Percentiles rank a stretch among this genome's conserved stretches.
These are phyloP conservation scores for Tetrastigma voinierianum DNA, from an alignment of 164 flowering plant genomes.

Conservation along the genomic window DNA sequence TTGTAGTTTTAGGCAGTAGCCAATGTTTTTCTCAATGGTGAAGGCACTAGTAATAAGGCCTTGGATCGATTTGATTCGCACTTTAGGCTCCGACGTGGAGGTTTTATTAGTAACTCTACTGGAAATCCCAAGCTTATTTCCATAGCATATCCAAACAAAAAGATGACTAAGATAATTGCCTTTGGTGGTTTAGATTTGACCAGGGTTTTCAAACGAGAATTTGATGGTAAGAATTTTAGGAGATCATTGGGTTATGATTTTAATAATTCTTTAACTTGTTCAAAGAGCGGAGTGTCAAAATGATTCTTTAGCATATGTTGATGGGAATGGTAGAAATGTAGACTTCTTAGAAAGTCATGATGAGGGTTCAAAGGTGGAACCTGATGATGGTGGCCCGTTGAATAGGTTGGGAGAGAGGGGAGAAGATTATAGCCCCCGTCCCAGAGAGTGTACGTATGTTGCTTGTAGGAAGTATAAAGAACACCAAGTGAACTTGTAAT, in stretches of 20 bases:
- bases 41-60: constrained; percentile 22
- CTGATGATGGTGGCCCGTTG: constrained; percentile 16
- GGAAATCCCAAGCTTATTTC: constrained; percentile 18
- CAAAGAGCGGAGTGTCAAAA: constrained; percentile 45
- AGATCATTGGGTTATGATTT: constrained; percentile 13
- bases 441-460: too few species aligned
- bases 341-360: constrained; percentile 30
- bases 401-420: constrained; percentile 27
- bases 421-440: too few species aligned
- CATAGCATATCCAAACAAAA: constrained; percentile 11
- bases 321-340: constrained; percentile 49
- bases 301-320: constrained; percentile 64
- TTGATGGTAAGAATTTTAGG: constrained; percentile 7
- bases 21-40: constrained; percentile 30
- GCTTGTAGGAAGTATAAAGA: too few species aligned
- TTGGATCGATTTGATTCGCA: constrained; percentile 20
- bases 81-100: constrained; percentile 15
- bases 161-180: constrained; percentile 17
- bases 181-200: constrained; percentile 10
- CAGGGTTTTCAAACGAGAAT: constrained; percentile 13
- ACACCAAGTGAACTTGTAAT: too few species aligned
- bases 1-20: constrained; percentile 42
- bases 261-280: constrained; percentile 17
- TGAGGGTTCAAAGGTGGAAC: constrained; percentile 17
- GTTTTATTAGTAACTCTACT: constrained; percentile 19